Base-by-base conservation (phyloP, 169 alveolate species). In the Plasmodium vivax region DNA sequence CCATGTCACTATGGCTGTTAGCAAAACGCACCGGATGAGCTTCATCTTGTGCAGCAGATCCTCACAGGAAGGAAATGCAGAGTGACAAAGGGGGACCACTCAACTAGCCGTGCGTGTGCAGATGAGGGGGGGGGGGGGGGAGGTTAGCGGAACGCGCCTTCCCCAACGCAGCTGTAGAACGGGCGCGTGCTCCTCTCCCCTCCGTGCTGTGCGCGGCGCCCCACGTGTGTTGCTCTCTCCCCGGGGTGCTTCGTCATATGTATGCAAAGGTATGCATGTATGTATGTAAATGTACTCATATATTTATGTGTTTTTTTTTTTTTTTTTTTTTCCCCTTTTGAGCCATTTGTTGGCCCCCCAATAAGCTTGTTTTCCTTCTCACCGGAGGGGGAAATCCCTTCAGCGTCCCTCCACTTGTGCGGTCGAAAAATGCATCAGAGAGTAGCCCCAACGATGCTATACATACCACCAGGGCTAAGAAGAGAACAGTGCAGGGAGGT, bases 41-140 rank as follows among this genome's bases (percentile, higher is more conserved):
- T 88, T 88, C 94, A 88, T 88, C 41, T 41, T 85, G 58, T 73
- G 90, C 10, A 14, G 36, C 12, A 75, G 7, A 1, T 12, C 62
- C 23, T 51, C 62, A 51, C 8, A 47, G 58, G 58, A 47, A 12
- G 58, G 19, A 47, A 47, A 47, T 47, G 19, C 58, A 12, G 58
- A 47, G 16, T 47, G 19, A 47, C 62, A 51, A 51, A 23, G 9
- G 3, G 23, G 10, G 23, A 2, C 27, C 0, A 23, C 1, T 51
- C 62, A 51, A 51, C 62, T 51, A 0, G 62, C 23, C 23, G 23
- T 51, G 62, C 62, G 62, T 51, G 62, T 2, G 16, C 9, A 51
- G 12, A 51, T 10, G 12, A 14, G 27, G 2, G 62, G 23, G 62
- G 23, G 8, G 23, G 12, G 62, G 23, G 1, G 62, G 62, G 62